These are phyloP conservation scores for Aquilaria agallochum DNA, from an alignment of 441 rosid genomes.

Conservation along the genomic window DNA sequence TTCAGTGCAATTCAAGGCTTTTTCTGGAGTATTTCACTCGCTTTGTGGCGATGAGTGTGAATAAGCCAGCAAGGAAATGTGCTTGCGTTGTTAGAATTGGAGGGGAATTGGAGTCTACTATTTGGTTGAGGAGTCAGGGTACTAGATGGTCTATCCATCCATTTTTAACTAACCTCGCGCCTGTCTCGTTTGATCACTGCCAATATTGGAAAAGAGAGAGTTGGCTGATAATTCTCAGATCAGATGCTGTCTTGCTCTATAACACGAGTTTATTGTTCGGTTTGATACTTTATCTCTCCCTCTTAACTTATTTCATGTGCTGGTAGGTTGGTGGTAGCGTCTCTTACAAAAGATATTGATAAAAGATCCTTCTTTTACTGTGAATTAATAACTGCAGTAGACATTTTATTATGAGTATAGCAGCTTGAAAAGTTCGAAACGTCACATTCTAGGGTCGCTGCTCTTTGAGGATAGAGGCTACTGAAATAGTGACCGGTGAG, in stretches of 20 bases:
- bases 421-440: too few relatives aligned
- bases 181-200: neutral
- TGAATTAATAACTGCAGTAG: too few relatives aligned
- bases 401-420: too few relatives aligned
- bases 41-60: neutral
- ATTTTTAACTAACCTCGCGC: neutral
- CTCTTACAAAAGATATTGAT: too few relatives aligned
- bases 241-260: neutral
- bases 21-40: neutral
- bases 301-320: too few relatives aligned
- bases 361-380: too few relatives aligned
- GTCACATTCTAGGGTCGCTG: neutral
- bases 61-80: too few relatives aligned
- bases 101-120: constrained; percentile 3
- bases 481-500: neutral
- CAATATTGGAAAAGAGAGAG: neutral
- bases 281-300: constrained; percentile 5
- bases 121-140: constrained; percentile 1
- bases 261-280: neutral
- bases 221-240: constrained; percentile 7
- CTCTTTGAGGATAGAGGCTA: neutral
- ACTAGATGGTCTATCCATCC: constrained; percentile 4
- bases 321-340: too few relatives aligned
- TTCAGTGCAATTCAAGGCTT: neutral
- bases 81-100: constrained; percentile 7